Conservation (phyloP, 768 basidiomycete genomes). For the Leccinum rimulosum region DNA sequence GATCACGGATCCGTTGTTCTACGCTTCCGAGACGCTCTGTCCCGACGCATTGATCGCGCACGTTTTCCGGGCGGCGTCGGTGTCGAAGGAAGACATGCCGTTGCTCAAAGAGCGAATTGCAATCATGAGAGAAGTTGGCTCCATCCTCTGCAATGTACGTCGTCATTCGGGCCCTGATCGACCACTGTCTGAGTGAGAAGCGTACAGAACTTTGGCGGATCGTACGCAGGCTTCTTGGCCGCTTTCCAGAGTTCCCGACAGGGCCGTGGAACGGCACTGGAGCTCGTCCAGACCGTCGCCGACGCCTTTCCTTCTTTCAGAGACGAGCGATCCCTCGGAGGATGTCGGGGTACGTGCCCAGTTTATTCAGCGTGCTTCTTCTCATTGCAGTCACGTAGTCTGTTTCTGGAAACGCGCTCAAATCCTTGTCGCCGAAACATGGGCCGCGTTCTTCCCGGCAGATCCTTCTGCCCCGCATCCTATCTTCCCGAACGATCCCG, state of each 20-base stretch:
- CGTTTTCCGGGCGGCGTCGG: constrained; percentile 61
- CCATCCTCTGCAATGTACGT: constrained; percentile 65
- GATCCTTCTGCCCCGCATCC: constrained; percentile 53
- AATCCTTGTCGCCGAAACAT: constrained; percentile 86
- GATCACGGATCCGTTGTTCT: constrained; percentile 77
- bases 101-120: constrained; percentile 67
- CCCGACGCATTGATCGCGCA: constrained; percentile 67
- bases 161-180: constrained; percentile 7
- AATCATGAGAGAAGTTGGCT: constrained; percentile 77
- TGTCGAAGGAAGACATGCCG: constrained; percentile 64
- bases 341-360: constrained; percentile 49
- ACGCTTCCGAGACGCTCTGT: constrained; percentile 65
- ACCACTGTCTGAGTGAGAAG: constrained; percentile 7
- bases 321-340: constrained; percentile 61
- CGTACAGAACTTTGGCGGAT: constrained; percentile 62
- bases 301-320: constrained; percentile 74
- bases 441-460: constrained; percentile 86
- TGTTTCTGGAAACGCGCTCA: constrained; percentile 89
- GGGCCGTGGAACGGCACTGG: constrained; percentile 62
- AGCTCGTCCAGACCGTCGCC: constrained; percentile 68
- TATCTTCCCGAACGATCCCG: constrained; percentile 59
- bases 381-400: constrained; percentile 40
- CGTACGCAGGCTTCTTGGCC: constrained; percentile 63
- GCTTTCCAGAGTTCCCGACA: constrained; percentile 54
- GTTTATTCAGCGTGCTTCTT: background rate